Evolutionary conservation across 2,329 filamentous ascomycete genomes (phyloP), one percentile per base, ranked within the genome.

Genomic region (Cladophialophora chaetospira): DNA sequence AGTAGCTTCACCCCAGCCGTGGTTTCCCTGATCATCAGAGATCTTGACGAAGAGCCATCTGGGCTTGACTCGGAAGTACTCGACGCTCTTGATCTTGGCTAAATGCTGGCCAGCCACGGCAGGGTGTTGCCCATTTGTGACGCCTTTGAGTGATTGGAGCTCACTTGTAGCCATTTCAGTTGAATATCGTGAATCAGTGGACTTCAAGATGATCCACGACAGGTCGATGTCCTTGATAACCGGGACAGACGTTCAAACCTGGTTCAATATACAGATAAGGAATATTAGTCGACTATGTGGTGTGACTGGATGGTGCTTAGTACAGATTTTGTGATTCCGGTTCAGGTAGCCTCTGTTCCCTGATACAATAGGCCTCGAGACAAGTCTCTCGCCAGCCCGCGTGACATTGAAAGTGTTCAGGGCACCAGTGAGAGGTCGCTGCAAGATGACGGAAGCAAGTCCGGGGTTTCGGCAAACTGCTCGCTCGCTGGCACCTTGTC

Each of bases 11-110:
- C 88, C 88, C 88, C 88, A 91, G 5, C 88, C 88, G 48, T 79
- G 74, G 29, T 82, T 77, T 3, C 82, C 86, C 1, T 79, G 77
- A 29, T 85, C 82, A 67, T 91, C 87, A 1, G 82, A 85, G 61
- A 91, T 81, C 70, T 91, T 91, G 63, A 91, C 88, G 63, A 91
- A 89, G 1, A 91, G 77, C 88, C 88, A 91, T 36, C 88, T 78
- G 11, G 88, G 88, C 43, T 86, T 85, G 6, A 91, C 84, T 15
- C 88, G 82, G 69, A 90, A 91, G 68, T 90, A 89, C 65, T 89
- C 87, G 40, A 91, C 84, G 23, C 68, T 78, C 59, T 79, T 77
- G 66, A 89, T 88, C 62, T 65, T 64, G 17, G 64, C 45, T 10
- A 53, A 31, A 4, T 38, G 28, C 36, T 31, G 5, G 19, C 17